phyloP scores from a whole-genome alignment of 352 stramenopile species.

The Globisporangium nunn region DNA sequence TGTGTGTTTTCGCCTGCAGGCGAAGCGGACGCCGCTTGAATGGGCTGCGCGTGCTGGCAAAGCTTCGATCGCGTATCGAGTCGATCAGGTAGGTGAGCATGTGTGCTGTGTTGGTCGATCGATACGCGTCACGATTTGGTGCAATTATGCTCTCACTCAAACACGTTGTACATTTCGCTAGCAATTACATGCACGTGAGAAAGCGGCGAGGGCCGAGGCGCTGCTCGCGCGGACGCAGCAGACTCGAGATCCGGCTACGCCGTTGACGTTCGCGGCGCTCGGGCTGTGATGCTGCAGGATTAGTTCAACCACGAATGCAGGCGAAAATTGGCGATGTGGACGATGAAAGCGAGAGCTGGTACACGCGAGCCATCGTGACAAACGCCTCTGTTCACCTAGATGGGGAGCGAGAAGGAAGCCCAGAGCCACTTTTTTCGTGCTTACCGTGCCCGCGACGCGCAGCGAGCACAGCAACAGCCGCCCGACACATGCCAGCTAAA shows the following conservation, averaged over 20 bases:
- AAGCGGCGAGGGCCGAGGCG: constrained; percentile 11
- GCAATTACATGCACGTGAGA: constrained; percentile 46
- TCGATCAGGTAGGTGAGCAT: constrained; percentile 43
- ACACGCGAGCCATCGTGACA: not conserved
- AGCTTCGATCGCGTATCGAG: constrained; percentile 59
- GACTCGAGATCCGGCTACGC: not conserved
- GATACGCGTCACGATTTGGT: not conserved
- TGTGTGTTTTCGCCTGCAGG: constrained; percentile 10
- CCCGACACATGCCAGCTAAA: no score
- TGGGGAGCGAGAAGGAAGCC: not conserved
- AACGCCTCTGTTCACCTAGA: not conserved
- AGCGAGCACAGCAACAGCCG: no score
- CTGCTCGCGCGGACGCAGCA: constrained; percentile 3
- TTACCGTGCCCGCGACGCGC: no score
- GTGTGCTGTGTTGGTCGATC: not conserved
- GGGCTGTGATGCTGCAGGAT: not conserved
- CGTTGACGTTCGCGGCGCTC: not conserved
- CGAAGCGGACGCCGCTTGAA: constrained; percentile 62
- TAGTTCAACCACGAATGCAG: no score
- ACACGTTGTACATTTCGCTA: not conserved
- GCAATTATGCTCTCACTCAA: no score
- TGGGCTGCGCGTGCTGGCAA: constrained; percentile 64
- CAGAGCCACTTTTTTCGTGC: no score
- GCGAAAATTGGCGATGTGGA: not conserved
- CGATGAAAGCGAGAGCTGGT: not conserved